Evolutionary conservation across 768 basidiomycete species (phyloP), one percentile per base, ranked within the genome.

Genomic region (Exsudoporus frostii): DNA sequence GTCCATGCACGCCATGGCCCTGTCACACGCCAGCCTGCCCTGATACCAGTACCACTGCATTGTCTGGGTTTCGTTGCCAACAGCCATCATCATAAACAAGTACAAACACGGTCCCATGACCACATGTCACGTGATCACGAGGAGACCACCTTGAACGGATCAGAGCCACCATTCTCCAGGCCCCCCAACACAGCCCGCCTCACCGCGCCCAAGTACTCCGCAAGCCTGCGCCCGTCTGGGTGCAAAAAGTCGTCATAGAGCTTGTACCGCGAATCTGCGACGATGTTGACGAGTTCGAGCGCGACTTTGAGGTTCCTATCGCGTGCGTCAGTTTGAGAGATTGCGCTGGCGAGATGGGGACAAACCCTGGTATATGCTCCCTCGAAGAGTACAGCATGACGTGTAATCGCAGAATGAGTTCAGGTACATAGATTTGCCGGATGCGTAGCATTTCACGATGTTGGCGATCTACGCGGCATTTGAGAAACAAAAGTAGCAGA

Each of bases 371-470:
- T 38, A 92, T 76, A 20, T 81, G 71, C 10, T 75, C 68, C 8
- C 84, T 74, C 6, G 92, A 91, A 32, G 76, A 71, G 54, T 82
- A 79, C 11, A 98, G 72, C 45, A 87, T 73, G 40, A 80, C 75
- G 64, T 98, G 94, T 2, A 98, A 73, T 20, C 92, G 84, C 57
- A 98, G 78, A 60, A 98, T 82, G 20, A 98, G 77, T 66, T 97
- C 93, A 0, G 94, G 96, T 24, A 97, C 76, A 69, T 88, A 95
- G 29, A 95, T 83, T 62, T 93, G 86, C 38, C 94, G 83, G 47
- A 96, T 88, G n/a, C 88, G 82, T 13, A 80, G 71, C 42, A 96
- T 79, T 56, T 95, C 91, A 20, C 75, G 74, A 22, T 75, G 76
- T 25, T 88, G 78, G 7, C 77, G 78, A 43, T 84, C 79, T 38